These are phyloP conservation scores for Metroxylon sagu DNA, from an alignment of 176 grass and related monocot species.

Conservation along the genomic window DNA sequence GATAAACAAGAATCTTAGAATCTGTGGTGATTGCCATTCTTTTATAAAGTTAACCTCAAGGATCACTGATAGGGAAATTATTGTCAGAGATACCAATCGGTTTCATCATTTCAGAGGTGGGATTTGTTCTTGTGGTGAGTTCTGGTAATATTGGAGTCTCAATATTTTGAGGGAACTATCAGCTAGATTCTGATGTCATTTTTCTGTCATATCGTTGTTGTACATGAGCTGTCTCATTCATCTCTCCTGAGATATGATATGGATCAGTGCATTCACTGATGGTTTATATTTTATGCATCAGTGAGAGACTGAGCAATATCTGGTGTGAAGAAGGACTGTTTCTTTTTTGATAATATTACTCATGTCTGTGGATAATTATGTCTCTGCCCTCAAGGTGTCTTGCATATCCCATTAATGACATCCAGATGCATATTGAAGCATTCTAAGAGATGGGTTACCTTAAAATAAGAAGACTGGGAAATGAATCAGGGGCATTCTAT, in stretches of 20 bases:
- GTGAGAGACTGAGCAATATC: too few species aligned
- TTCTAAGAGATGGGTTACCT: conserved; percentile 20
- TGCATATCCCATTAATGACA: conserved; percentile 25
- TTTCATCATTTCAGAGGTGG: conserved; percentile 48
- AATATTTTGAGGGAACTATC: conserved; percentile 18
- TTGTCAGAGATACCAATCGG: conserved; percentile 29
- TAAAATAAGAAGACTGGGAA: background rate
- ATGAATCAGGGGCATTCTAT: conserved; percentile 7
- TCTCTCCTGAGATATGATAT: too few species aligned
- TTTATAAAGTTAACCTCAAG: conserved; percentile 19
- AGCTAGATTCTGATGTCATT: background rate
- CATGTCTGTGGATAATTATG: too few species aligned
- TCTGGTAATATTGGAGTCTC: conserved; percentile 27
- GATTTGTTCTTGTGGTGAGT: conserved; percentile 48
- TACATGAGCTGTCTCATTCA: too few species aligned
- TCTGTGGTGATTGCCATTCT: conserved; percentile 24
- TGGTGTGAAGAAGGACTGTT: too few species aligned
- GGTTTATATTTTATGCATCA: too few species aligned
- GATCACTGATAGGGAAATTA: conserved; percentile 18
- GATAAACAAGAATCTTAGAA: conserved; percentile 23
- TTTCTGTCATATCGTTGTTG: too few species aligned
- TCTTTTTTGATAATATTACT: too few species aligned
- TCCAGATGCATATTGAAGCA: conserved; percentile 29
- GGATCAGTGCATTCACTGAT: too few species aligned
- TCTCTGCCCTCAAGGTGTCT: background rate